Conservation (phyloP, 2,329 filamentous ascomycete species). For the Penicillium sp. region DNA sequence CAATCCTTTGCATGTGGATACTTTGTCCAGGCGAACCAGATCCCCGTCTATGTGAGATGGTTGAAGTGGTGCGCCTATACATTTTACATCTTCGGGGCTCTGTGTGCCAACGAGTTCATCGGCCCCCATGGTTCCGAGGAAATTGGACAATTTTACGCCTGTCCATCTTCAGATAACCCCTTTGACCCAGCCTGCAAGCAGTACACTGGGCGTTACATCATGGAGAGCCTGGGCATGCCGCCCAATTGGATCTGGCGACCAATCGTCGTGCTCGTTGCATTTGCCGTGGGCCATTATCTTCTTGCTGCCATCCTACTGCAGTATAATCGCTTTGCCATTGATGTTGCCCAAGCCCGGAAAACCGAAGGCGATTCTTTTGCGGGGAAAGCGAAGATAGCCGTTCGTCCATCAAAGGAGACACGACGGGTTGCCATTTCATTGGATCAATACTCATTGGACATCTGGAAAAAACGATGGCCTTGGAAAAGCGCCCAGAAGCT, state of each 20-base stretch:
- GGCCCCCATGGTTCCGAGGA: slow-evolving; percentile 27
- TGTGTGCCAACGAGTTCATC: slow-evolving; percentile 65
- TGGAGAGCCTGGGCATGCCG: slow-evolving; percentile 63
- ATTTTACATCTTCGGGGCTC: slow-evolving; percentile 62
- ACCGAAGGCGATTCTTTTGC: slow-evolving; percentile 58
- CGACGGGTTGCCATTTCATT: slow-evolving; percentile 61
- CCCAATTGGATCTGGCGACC: slow-evolving; percentile 61
- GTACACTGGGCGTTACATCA: slow-evolving; percentile 64
- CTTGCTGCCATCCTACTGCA: slow-evolving; percentile 57
- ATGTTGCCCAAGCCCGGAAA: slow-evolving; percentile 57
- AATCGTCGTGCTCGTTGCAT: slow-evolving; percentile 57
- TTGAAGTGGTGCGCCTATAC: slow-evolving; percentile 50
- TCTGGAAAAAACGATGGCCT: slow-evolving; percentile 55
- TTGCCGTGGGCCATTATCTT: slow-evolving; percentile 57
- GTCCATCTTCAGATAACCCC: slow-evolving; percentile 57
- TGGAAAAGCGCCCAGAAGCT: slow-evolving; percentile 42
- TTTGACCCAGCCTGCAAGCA: slow-evolving; percentile 60
- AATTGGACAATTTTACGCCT: slow-evolving; percentile 64
- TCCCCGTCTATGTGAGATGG: slow-evolving; percentile 74
- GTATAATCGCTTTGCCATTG: slow-evolving; percentile 62
- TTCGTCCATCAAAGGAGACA: slow-evolving; percentile 49
- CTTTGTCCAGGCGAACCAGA: slow-evolving; percentile 66
- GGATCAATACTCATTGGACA: slow-evolving; percentile 56
- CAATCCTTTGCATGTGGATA: slow-evolving; percentile 71
- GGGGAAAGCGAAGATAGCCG: slow-evolving; percentile 63